Base-by-base conservation (phyloP, 2,329 filamentous ascomycete genomes). In the Trichoderma oligosporum region DNA sequence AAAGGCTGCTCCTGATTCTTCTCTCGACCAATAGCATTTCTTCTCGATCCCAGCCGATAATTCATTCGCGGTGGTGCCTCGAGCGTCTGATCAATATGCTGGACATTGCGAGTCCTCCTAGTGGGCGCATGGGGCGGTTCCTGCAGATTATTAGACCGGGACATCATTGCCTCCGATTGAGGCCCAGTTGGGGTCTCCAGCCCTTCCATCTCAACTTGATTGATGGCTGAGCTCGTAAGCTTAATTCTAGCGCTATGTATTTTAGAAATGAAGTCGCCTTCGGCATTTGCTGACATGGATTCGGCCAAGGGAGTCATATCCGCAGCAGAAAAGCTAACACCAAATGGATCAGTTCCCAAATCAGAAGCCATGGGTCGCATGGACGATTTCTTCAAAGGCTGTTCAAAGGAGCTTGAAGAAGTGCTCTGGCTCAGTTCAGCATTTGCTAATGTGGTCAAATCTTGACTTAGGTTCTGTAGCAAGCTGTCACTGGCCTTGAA, bases 401-500 rank as follows among this genome's bases (percentile, higher is more conserved):
- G 41, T 7, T 71, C 24, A 71, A 62, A 29, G 8, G 69, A 64
- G 16, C 71, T 73, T 4, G 69, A 58, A 14, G 67, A 47, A 20
- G 64, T 62, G 39, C 64, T 71, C 41, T 77, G 74, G 41, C 64
- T 71, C 41, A 76, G 74, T 61, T 76, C 74, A 25, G 51, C 33
- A 16, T 42, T 45, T 25, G 55, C 25, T 11, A 33, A n/a, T n/a
- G 63, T 61, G 16, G 64, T 62, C 42, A 59, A 66, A 59, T 68
- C 69, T 63, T 52, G 67, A 47, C 78, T 76, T 55, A 83, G 77
- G 48, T 78, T 76, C 36, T 78, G 77, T 31, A 79, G 62, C 33
- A 84, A 69, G 7, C 69, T 60, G 18, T 84, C 81, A 60, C 82
- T 90, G 64, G 88, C 75, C 68, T 86, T 91, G 75, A 96, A 99